These are phyloP conservation scores for Immersiporthe knoxdaviesiana DNA, from an alignment of 2,329 filamentous ascomycete species.

Conservation along the genomic window DNA sequence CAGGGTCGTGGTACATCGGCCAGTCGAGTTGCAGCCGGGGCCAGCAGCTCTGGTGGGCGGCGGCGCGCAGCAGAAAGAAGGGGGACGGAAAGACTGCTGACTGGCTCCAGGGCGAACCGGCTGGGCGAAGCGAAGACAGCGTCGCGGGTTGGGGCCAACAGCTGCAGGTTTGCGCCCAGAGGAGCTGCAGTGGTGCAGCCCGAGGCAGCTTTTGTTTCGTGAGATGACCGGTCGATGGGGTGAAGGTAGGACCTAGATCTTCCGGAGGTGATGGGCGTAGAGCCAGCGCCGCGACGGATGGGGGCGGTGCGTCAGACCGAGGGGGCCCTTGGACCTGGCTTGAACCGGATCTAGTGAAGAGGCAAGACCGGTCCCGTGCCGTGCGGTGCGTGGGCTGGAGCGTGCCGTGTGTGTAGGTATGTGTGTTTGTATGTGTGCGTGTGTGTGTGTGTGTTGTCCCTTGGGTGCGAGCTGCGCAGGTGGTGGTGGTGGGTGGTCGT, in stretches of 20 bases:
- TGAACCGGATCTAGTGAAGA: constrained; percentile 1
- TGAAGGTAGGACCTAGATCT: neutral
- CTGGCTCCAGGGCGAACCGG: constrained; percentile 15
- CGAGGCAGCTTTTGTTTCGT: neutral
- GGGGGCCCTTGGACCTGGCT: neutral
- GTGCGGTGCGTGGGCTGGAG: neutral
- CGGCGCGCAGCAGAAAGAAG: constrained; percentile 19
- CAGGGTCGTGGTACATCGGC: constrained; percentile 25
- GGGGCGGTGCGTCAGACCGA: constrained; percentile 11
- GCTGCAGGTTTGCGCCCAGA: neutral
- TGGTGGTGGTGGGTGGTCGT: neutral
- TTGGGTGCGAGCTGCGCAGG: neutral
- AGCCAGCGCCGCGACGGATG: constrained; percentile 8
- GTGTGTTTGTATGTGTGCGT: neutral
- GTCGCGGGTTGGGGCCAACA: neutral
- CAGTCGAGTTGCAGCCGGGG: neutral
- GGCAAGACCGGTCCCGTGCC: constrained; percentile 11
- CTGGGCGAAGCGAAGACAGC: neutral
- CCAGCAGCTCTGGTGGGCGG: constrained; percentile 7
- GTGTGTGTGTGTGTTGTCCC: neutral
- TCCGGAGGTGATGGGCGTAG: neutral
- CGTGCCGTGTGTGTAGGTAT: neutral
- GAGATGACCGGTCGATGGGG: neutral
- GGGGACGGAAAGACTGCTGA: constrained; percentile 8
- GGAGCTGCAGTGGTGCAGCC: neutral